Percentiles rank a stretch among this genome's conserved stretches.
Evolutionary conservation across 2,329 filamentous ascomycete genomes (phyloP).

Genomic region (Balansia obtecta): DNA sequence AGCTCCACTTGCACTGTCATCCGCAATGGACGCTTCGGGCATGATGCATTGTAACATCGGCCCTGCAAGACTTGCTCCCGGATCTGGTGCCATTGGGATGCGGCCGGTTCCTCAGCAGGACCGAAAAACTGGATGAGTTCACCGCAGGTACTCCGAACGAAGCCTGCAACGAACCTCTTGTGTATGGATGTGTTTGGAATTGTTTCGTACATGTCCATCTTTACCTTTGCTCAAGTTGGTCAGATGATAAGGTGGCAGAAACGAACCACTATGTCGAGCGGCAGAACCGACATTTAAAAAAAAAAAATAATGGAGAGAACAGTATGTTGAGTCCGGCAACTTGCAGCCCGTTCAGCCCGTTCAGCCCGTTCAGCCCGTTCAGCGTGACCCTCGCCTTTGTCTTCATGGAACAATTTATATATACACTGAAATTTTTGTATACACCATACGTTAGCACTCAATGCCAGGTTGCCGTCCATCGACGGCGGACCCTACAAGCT

Average conservation of each 20-base stretch:
- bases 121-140: constrained; percentile 6
- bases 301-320: background rate
- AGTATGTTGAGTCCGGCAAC: background rate
- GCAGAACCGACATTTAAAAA: background rate
- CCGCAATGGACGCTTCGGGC: background rate
- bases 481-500: background rate
- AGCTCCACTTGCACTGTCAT: background rate
- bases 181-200: constrained; percentile 1
- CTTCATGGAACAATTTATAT: background rate
- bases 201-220: background rate
- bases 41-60: constrained; percentile 4
- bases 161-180: constrained; percentile 5
- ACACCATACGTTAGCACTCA: background rate
- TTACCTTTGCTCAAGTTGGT: background rate
- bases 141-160: constrained; percentile 5
- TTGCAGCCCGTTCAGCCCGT: background rate
- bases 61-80: constrained; percentile 2
- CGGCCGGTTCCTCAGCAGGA: background rate
- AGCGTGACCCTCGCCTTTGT: background rate
- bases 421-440: background rate
- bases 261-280: background rate
- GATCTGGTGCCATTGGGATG: constrained; percentile 1
- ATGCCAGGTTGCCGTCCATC: background rate
- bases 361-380: background rate
- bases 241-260: background rate